Conservation (phyloP, 2,329 filamentous ascomycete genomes). For the Emergomyces africanus region DNA sequence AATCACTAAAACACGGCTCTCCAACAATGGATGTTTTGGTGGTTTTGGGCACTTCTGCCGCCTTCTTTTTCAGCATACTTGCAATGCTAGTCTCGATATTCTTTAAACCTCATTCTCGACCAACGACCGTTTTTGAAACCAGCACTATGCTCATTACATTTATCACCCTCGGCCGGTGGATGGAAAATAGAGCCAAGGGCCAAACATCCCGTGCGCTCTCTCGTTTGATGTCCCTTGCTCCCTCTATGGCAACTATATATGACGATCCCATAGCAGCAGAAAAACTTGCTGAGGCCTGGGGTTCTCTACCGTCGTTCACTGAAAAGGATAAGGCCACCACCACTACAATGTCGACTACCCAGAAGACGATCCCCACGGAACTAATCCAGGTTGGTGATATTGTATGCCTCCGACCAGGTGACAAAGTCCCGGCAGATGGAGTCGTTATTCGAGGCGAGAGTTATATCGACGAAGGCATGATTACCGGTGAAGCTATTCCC, state of each 20-base stretch:
- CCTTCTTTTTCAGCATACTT: slow-evolving; percentile 88
- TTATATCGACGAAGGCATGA: slow-evolving; percentile 96
- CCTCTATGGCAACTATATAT: slow-evolving; percentile 95
- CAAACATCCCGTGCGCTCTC: slow-evolving; percentile 93
- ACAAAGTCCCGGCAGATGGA: slow-evolving; percentile 94
- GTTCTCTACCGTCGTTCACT: slow-evolving; percentile 15
- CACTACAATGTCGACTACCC: slow-evolving; percentile 45
- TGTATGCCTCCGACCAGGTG: slow-evolving; percentile 82
- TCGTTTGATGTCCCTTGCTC: slow-evolving; percentile 85
- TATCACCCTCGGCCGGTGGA: slow-evolving; percentile 75
- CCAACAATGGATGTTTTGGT: slow-evolving; percentile 98
- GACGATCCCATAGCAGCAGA: slow-evolving; percentile 85
- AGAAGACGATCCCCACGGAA: slow-evolving; percentile 82
- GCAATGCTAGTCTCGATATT: slow-evolving; percentile 74
- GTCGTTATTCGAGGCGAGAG: slow-evolving; percentile 77
- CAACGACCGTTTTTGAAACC: slow-evolving; percentile 88
- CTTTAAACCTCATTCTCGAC: slow-evolving; percentile 61
- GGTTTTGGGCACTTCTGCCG: slow-evolving; percentile 82
- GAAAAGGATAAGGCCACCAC: slow-evolving; percentile 8
- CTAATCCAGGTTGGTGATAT: slow-evolving; percentile 89
- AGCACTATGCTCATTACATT: slow-evolving; percentile 98
- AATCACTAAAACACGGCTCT: slow-evolving; percentile 76
- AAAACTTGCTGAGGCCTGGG: slow-evolving; percentile 76
- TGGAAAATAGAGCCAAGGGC: slow-evolving; percentile 91
- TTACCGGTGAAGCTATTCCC: slow-evolving; percentile 93